A percentile compares a stretch with the other conserved stretches of the same genome.
Conservation (phyloP, 305 asterid species). For the Ajuga reptans region DNA sequence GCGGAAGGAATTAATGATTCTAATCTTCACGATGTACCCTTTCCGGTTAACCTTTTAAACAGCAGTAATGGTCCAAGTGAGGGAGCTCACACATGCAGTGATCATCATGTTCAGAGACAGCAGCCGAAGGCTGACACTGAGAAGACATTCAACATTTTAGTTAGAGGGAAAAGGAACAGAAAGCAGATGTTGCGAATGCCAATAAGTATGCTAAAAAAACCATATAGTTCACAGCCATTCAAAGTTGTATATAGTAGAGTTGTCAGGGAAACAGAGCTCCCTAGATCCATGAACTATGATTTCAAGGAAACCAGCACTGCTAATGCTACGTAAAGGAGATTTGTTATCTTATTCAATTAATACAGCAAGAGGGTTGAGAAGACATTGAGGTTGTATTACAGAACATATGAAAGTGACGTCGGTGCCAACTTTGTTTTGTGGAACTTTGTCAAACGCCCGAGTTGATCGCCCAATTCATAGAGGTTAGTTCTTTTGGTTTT, state of each 20-base stretch:
- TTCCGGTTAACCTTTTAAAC: conserved; percentile 34
- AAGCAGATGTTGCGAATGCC: conserved; percentile 94
- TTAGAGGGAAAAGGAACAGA: conserved; percentile 79
- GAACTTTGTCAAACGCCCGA: conserved; percentile 22
- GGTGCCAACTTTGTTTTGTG: conserved; percentile 27
- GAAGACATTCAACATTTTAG: conserved; percentile 68
- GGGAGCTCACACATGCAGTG: conserved; percentile 29
- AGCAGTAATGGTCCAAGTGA: conserved; percentile 34
- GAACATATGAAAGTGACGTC: conserved; percentile 27
- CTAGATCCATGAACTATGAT: conserved; percentile 45
- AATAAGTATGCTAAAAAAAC: conserved; percentile 74
- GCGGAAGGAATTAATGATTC: conserved; percentile 32
- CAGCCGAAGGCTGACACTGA: conserved; percentile 43
- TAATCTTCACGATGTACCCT: conserved; percentile 30
- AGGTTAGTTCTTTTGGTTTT: conserved; percentile 29
- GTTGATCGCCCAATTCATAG: conserved; percentile 22
- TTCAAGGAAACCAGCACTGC: conserved; percentile 41
- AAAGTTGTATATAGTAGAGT: conserved; percentile 86
- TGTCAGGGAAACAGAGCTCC: conserved; percentile 73
- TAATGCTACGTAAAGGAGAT: conserved; percentile 36
- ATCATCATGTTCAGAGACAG: conserved; percentile 37
- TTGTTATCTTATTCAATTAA: conserved; percentile 13
- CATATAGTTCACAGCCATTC: conserved; percentile 79
- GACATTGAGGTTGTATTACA: conserved; percentile 25
- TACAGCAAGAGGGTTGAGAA: conserved; percentile 29